These are phyloP conservation scores for Macrolepiota dolichaula DNA, from an alignment of 768 basidiomycete genomes.

Conservation along the genomic window DNA sequence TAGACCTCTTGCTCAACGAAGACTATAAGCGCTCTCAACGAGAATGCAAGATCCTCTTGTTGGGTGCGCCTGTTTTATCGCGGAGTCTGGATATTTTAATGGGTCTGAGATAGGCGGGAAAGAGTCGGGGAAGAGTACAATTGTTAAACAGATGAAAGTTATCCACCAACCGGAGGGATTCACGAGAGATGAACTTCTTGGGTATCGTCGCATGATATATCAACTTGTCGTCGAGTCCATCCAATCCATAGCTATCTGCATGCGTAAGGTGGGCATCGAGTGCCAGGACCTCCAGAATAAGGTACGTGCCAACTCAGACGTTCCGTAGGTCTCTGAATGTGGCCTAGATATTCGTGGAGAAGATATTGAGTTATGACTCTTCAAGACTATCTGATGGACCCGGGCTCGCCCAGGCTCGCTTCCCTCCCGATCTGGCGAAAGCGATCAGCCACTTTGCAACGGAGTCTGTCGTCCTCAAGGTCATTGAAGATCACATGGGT, in stretches of 20 bases:
- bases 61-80: slow-evolving; percentile 52
- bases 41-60: slow-evolving; percentile 89
- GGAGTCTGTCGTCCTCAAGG: slow-evolving; percentile 57
- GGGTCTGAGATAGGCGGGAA: slow-evolving; percentile 65
- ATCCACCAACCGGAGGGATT: slow-evolving; percentile 88
- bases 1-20: slow-evolving; percentile 84
- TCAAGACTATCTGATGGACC: slow-evolving; percentile 41
- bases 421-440: slow-evolving; percentile 61
- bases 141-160: slow-evolving; percentile 99
- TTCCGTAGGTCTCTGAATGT: neutral
- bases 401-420: slow-evolving; percentile 21
- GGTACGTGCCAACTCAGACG: slow-evolving; percentile 24
- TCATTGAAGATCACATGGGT: slow-evolving; percentile 53
- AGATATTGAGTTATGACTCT: slow-evolving; percentile 57
- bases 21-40: slow-evolving; percentile 77
- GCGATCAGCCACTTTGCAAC: slow-evolving; percentile 70
- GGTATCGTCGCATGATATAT: slow-evolving; percentile 77
- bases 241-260: slow-evolving; percentile 78
- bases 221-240: slow-evolving; percentile 88
- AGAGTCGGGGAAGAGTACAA: slow-evolving; percentile 92
- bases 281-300: slow-evolving; percentile 67
- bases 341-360: slow-evolving; percentile 43
- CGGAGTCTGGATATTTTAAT: neutral
- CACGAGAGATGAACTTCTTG: slow-evolving; percentile 68
- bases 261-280: slow-evolving; percentile 83